phyloP scores from a whole-genome alignment of 352 stramenopile species.

The Blastocystis sp. region DNA sequence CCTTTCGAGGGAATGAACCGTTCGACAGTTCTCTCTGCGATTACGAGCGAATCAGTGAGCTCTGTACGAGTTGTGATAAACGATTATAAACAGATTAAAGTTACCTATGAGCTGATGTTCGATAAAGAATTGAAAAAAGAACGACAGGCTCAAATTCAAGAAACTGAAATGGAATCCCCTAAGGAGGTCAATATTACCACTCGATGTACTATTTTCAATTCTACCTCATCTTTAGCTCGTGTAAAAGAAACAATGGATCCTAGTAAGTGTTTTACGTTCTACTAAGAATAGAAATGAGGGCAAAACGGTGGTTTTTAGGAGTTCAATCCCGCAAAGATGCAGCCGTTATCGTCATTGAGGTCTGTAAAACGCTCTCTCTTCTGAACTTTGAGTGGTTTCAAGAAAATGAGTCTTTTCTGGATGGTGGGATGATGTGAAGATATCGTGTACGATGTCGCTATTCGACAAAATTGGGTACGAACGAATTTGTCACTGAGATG shows the following conservation, averaged over 20 bases:
- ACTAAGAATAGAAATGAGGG: constrained; percentile 3
- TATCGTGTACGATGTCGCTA: constrained; percentile 53
- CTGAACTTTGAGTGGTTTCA: constrained; percentile 94
- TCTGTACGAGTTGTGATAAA: not conserved
- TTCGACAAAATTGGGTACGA: not conserved
- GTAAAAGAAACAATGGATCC: not conserved
- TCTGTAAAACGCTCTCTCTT: constrained; percentile 93
- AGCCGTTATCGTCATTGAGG: constrained; percentile 97
- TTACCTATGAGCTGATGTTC: constrained; percentile 65
- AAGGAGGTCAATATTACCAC: not conserved
- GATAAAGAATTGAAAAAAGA: constrained; percentile 61
- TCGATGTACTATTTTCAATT: not conserved
- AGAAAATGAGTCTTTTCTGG: not conserved
- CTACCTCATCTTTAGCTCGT: not conserved
- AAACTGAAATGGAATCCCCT: not conserved
- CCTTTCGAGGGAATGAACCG: constrained; percentile 60
- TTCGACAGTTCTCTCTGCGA: constrained; percentile 50
- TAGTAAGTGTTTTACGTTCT: not conserved
- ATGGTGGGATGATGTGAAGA: not conserved
- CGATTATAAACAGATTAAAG: constrained; percentile 62
- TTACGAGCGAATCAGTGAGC: not conserved
- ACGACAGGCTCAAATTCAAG: constrained; percentile 48
- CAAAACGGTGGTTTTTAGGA: constrained; percentile 91
- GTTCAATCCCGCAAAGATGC: constrained; percentile 99
- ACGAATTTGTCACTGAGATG: constrained; percentile 61